Evolutionary conservation across 352 stramenopile genomes (phyloP), one percentile per base, ranked within the genome.

Genomic region (Phytophthora megakarya): DNA sequence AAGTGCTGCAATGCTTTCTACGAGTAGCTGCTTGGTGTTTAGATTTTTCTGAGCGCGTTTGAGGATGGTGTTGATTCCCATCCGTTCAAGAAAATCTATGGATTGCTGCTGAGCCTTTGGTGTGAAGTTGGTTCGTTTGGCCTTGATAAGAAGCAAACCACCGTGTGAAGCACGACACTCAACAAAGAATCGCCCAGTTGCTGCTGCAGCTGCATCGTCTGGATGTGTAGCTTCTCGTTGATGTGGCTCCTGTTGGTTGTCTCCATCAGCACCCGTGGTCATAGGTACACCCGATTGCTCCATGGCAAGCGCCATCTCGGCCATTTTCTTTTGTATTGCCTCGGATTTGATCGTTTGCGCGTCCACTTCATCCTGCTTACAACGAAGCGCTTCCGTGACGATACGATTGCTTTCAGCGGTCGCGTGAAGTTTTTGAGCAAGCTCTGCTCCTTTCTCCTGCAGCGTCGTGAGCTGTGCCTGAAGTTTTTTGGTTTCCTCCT

Each of bases 401-500:
- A 98, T 87, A 12, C 93, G 90, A 37, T 98, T 97, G 73, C 81
- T 97, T 61, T 98, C 93, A 32, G 93, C 90, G 1, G 92, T 93
- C 3, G 92, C 68, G 28, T 91, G 81, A 12, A 98, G 80, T 63
- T 98, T 98, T 5, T 81, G 76, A 16, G 94, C 84, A 13, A 98
- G 72, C 50, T 97, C 91, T n/a, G 90, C 80, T 37, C 78, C 86
- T 65, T 96, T 90, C 54, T 98, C 89, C 47, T 93, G 87, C 25
- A 97, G 60, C 23, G 75, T 96, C 22, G 90, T 81, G 40, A 98
- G 81, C 63, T 98, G 93, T 12, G 86, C 89, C 42, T 98, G 79
- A 47, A 98, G 90, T 59, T 98, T 98, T 74, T 98, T 98, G 23
- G 88, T 84, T 37, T 98, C 95, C 67, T 98, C 96, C 39, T 94